A percentile compares a stretch with the other conserved stretches of the same genome.
Conservation (phyloP, 768 basidiomycete genomes). For the Kwoniella sp. region DNA sequence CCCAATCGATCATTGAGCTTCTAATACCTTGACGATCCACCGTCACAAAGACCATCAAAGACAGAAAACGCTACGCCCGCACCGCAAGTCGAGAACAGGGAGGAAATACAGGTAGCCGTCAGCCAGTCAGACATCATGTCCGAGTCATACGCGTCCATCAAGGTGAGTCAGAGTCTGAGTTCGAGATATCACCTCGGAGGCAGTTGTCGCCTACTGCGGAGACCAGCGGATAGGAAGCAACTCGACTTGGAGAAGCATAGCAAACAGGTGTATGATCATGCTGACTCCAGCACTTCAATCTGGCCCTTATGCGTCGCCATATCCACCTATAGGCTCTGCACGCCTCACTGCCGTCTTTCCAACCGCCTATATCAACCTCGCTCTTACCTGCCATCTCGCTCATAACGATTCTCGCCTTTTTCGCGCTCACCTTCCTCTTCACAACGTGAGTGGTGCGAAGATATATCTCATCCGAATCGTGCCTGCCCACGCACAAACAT, state of each 20-base stretch:
- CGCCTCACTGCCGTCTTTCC: slow-evolving; percentile 69
- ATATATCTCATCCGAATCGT: background rate
- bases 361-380: slow-evolving; percentile 68
- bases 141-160: slow-evolving; percentile 33
- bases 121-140: slow-evolving; percentile 16
- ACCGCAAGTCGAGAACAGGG: background rate
- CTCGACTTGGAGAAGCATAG: too few relatives aligned
- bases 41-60: too few relatives aligned
- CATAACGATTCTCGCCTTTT: slow-evolving; percentile 71
- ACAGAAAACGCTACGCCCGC: too few relatives aligned
- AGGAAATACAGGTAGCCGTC: background rate
- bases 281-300: background rate
- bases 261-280: background rate
- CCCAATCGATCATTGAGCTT: too few relatives aligned
- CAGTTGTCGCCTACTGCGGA: too few relatives aligned
- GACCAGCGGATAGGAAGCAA: too few relatives aligned
- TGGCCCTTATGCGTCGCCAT: background rate
- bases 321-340: slow-evolving; percentile 63
- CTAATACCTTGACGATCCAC: too few relatives aligned
- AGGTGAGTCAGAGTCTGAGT: slow-evolving; percentile 23
- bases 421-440: slow-evolving; percentile 86
- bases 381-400: slow-evolving; percentile 76
- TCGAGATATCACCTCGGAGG: background rate
- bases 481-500: too few relatives aligned
- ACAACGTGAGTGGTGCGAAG: slow-evolving; percentile 62